Evolutionary conservation across 331 rosid species (phyloP), one percentile per base, ranked within the genome.

Genomic region (Quercus lobata): DNA sequence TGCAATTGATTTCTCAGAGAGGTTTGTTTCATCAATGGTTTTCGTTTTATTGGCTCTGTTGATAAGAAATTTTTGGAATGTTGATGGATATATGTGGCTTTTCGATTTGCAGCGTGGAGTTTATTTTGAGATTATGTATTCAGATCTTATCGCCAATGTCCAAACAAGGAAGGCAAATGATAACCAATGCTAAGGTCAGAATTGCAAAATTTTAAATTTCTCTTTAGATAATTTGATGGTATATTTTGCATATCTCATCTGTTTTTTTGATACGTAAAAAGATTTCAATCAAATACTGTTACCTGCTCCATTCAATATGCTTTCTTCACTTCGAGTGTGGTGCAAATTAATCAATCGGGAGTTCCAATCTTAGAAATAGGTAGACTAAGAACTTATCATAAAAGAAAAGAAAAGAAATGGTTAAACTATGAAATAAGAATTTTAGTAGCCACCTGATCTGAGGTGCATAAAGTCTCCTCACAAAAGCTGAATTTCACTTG

Each of bases 161-260:
- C 94, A 89, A 35, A 56, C 73, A 17, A 89, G 97, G 90, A 87
- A 87, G 90, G 84, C 96, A 88, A 82, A 70, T 90, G 75, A 90
- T 93, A 86, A 74, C 92, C 80, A 84, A 78, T 89, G 90, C 91
- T 62, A 90, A 96, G 99, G 97, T 91, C 68, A 78, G 81, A 54
- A 24, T 11, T 49, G 53, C 30, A 44, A 55, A 69, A 46, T 73
- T 69, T 74, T n/a, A 55, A 69, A 46, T 73, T 76, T 74, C 25
- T 55, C 66, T 80, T 2, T 35, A 1, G 21, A 19, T 24, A 25
- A 60, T 60, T 24, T 60, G 34, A 22, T 22, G 68, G 2, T 5
- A 25, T 14, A 12, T 5, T 11, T 60, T 60, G 34, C 16, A 24
- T 22, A 60, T 60, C 12, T 2, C 17, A 49, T 41, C 46, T 8